Conservation (phyloP, 1,284 basidiomycete genomes). For the Leccinum fuscescens region DNA sequence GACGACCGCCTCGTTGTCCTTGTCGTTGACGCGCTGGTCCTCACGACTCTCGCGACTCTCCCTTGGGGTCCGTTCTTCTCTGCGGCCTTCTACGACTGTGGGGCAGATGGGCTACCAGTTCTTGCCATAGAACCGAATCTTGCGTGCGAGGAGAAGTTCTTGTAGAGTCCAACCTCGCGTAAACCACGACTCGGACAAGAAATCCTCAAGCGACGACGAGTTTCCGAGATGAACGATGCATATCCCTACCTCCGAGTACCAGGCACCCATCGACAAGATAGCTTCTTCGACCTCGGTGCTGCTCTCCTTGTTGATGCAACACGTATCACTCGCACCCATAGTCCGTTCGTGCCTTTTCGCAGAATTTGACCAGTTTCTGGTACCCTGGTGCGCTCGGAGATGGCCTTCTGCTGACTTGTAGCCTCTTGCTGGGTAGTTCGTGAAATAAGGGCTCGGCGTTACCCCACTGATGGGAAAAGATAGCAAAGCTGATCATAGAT, state of each 20-base stretch:
- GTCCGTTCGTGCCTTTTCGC: slow-evolving; percentile 26
- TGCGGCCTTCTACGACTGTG: slow-evolving; percentile 10
- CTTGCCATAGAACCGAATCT: slow-evolving; percentile 29
- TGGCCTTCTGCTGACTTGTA: slow-evolving; percentile 11
- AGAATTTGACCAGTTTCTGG: slow-evolving; percentile 26
- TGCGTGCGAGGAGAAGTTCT: slow-evolving; percentile 23
- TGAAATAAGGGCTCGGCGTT: slow-evolving; percentile 21
- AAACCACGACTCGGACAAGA: no score
- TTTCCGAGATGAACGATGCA: no score
- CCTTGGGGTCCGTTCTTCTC: slow-evolving; percentile 15
- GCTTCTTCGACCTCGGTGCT: no score
- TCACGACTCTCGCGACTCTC: background rate
- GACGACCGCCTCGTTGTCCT: slow-evolving; percentile 23
- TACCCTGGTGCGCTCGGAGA: slow-evolving; percentile 24
- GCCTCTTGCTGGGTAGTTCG: slow-evolving; percentile 18
- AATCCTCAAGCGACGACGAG: no score
- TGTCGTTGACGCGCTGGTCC: slow-evolving; percentile 22
- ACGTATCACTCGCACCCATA: slow-evolving; percentile 31
- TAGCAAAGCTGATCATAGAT: slow-evolving; percentile 11
- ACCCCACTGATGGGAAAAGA: slow-evolving; percentile 25
- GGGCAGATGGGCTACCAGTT: slow-evolving; percentile 29
- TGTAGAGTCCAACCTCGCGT: slow-evolving; percentile 20
- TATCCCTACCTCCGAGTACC: no score
- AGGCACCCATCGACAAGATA: no score
- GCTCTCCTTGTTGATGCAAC: background rate